Conservation (phyloP, 2,329 filamentous ascomycete species). For the Ophiobolus disseminans region DNA sequence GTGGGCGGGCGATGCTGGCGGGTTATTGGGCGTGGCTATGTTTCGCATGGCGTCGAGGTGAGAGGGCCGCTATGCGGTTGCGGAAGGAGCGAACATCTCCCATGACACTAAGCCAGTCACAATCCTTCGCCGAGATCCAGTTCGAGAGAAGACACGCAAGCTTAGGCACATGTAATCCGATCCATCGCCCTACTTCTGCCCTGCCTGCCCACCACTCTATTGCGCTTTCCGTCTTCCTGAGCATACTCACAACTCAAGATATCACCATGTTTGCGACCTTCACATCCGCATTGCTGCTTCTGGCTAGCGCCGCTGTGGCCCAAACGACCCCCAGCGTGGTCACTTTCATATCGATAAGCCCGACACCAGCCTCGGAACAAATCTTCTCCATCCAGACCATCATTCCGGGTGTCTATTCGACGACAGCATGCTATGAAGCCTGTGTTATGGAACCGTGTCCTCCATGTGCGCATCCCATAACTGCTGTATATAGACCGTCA, state of each 20-base stretch:
- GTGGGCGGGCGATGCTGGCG: slow-evolving; percentile 13
- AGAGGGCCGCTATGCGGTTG: slow-evolving; percentile 32
- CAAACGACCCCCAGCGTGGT: slow-evolving; percentile 24
- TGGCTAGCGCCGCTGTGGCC: slow-evolving; percentile 31
- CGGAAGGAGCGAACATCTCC: slow-evolving; percentile 41
- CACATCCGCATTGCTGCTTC: slow-evolving; percentile 33
- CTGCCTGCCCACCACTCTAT: background rate
- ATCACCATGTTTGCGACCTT: slow-evolving; percentile 33
- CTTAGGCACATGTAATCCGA: slow-evolving; percentile 7
- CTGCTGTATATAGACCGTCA: background rate
- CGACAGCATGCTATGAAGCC: slow-evolving; percentile 29
- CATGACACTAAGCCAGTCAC: slow-evolving; percentile 15
- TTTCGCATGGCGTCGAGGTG: slow-evolving; percentile 25
- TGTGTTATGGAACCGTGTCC: slow-evolving; percentile 37
- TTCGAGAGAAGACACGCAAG: slow-evolving; percentile 12
- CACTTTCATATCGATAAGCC: slow-evolving; percentile 17
- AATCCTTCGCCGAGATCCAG: slow-evolving; percentile 8
- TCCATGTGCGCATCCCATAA: slow-evolving; percentile 28
- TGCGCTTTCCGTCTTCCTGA: background rate
- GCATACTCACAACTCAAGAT: background rate
- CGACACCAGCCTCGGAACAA: slow-evolving; percentile 25
- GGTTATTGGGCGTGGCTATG: slow-evolving; percentile 34
- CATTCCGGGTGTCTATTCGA: slow-evolving; percentile 20
- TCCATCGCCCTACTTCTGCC: slow-evolving; percentile 2
- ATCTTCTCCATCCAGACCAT: slow-evolving; percentile 40